Base-by-base conservation (phyloP, 108 stramenopile genomes). In the Stephanodiscus minutulus region DNA sequence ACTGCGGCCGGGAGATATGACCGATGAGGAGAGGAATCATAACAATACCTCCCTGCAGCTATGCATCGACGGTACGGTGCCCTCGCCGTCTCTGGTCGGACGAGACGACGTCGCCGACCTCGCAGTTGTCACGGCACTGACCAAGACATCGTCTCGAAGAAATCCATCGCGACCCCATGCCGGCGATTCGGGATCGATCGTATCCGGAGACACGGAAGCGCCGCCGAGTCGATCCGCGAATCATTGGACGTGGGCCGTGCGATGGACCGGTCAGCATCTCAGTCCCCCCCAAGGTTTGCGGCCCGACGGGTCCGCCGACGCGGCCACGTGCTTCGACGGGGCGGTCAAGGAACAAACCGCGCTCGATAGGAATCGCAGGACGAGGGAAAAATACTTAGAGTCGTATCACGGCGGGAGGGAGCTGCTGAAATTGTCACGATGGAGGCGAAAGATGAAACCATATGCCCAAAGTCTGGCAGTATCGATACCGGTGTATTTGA, bases 51-150 rank as follows among this genome's bases (percentile, higher is more conserved):
- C 83, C 4, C 31, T 92, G 49, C 88, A 89, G 61, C 74, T 92
- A 10, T 65, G 68, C 64, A 58, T 73, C 9, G 72, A 55, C 24
- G 88, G 88, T 20, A 68, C 22, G 20, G 70, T 92, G 8, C 82
- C 81, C 7, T 68, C 39, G 31, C 91, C 91, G 9, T 69, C 68
- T 17, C 21, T 77, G 41, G 74, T 92, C 3, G 84, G 91, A 47
- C 71, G 84, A 24, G 88, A 88, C n/a, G 91, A 92, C 65, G 87
- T 92, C 33, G 88, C 91, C 11, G 64, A 86, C 8, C 55, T 92
- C n/a, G 91, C 86, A 0, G 82, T 85, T 15, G 76, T 87, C 15
- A 48, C 88, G 6, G 82, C 88, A 35, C 61, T 86, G 20, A 77
- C 76, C 0, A 58, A 56, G 43, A 66, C 71, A 28, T 64, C 64